Evolutionary conservation across 2,329 filamentous ascomycete genomes (phyloP), one percentile per base, ranked within the genome.

Genomic region (Parascedosporium putredinis): DNA sequence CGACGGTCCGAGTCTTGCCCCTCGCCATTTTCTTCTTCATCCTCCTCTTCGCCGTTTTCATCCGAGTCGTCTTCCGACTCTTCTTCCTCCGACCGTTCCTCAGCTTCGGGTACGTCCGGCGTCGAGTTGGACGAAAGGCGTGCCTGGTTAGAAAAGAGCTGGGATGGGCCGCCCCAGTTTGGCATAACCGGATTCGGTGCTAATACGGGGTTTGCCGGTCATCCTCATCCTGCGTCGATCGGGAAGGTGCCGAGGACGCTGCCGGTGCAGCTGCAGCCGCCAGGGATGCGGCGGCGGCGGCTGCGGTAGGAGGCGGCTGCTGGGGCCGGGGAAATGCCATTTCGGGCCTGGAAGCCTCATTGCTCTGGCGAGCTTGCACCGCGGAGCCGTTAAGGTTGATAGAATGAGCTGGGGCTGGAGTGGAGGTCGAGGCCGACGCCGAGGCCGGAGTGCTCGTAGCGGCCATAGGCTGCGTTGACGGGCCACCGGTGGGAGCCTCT

Each of bases 121-220:
- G 31, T 46, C 48, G 20, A 51, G 50, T 45, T 56, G 51, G 22
- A 47, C 47, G 44, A 46, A 3, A 45, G 27, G 44, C 16, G 43
- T 29, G n/a, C 12, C 49, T 40, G 45, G 49, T 42, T 34, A 47
- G 48, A 47, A 52, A 24, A 53, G 51, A 49, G 33, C 45, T 55
- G 52, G 29, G 49, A 47, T 18, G 50, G 40, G 10, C 48, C 46
- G n/a, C 53, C 55, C 75, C 75, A 78, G 51, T 69, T 71, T 4
- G 74, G 74, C 51, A 69, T 58, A 20, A 72, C 58, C 14, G 73
- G 72, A 20, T 69, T 73, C 2, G 74, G 73, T 4, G 73, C 68
- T 12, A 73, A 68, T 14, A 76, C 70, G 18, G 59, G 55, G 22
- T 38, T 33, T 24, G 25, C 9, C 8, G 16, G 9, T 22, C 27